phyloP scores from a whole-genome alignment of 495 filamentous ascomycete species.

The Pyrenula aspistea region DNA sequence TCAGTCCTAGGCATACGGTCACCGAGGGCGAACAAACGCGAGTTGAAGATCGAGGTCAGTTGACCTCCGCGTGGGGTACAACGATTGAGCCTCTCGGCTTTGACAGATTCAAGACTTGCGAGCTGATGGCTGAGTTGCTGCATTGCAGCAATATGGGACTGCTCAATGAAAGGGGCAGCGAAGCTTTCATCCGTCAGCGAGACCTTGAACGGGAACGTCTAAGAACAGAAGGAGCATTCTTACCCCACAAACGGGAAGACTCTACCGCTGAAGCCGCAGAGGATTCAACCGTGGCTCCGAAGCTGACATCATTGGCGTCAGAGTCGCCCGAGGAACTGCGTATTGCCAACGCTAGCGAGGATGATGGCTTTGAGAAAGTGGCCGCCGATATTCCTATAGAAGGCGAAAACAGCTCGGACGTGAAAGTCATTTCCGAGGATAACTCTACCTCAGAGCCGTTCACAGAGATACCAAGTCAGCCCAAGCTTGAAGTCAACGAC shows the following conservation, averaged over 20 bases:
- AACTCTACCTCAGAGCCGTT: slow-evolving; percentile 1
- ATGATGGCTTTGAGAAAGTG: slow-evolving; percentile 94
- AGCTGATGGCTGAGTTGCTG: slow-evolving; percentile 93
- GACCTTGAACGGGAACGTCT: slow-evolving; percentile 73
- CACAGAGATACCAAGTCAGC: slow-evolving; percentile 3
- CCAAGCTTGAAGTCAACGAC: slow-evolving; percentile 39
- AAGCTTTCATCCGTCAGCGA: slow-evolving; percentile 69
- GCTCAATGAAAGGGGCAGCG: slow-evolving; percentile 84
- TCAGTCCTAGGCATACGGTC: slow-evolving; percentile 50
- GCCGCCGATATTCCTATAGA: slow-evolving; percentile 55
- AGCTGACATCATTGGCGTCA: slow-evolving; percentile 21
- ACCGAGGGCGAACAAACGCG: slow-evolving; percentile 46
- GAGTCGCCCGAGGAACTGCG: slow-evolving; percentile 45
- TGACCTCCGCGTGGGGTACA: slow-evolving; percentile 77
- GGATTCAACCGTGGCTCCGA: slow-evolving; percentile 31
- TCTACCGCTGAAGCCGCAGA: slow-evolving; percentile 35
- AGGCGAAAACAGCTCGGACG: slow-evolving; percentile 41
- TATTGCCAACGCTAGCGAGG: slow-evolving; percentile 67
- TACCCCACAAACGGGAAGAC: slow-evolving; percentile 22
- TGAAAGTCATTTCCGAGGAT: slow-evolving; percentile 15
- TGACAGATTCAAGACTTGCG: slow-evolving; percentile 97
- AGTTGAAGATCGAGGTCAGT: slow-evolving; percentile 46
- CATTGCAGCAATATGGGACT: slow-evolving; percentile 99
- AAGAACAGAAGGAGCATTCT: slow-evolving; percentile 51
- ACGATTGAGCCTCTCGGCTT: slow-evolving; percentile 94